Base-by-base conservation (phyloP, 768 basidiomycete species). In the Gloeopeniophorella convolvens region DNA sequence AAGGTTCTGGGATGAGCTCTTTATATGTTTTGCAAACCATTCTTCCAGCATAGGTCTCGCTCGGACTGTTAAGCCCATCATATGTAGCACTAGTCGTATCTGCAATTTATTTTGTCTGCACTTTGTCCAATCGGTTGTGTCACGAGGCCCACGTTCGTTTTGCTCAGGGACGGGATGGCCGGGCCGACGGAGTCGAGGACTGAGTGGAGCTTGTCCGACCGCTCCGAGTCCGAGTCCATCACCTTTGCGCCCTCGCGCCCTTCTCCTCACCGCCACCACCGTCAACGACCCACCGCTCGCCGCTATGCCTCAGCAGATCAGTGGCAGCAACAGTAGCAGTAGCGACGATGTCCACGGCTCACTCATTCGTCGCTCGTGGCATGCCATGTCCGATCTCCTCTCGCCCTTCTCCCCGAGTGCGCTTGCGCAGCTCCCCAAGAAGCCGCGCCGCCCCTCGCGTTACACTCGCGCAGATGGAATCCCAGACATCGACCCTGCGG, bases 391-490 rank as follows among this genome's bases (percentile, higher is more conserved):
- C 16, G 79, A 80, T 42, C 45, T 78, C 12, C 61, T 82, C 40
- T 71, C 72, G 2, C 89, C 89, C 0, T 89, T 90, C 66, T 88
- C 88, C 1, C 68, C 79, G 1, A 66, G 77, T 0, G 87, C 87
- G 0, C 66, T 79, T 45, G 74, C 72, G 0, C 65, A 73, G 6
- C 71, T 79, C 4, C 77, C 77, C 8, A 68, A 68, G 49, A 60
- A 70, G 51, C 65, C 67, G 2, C 40, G 67, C 0, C 60, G 67
- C 0, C 60, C 73, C 0, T 58, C 68, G 0, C 68, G 77, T 3
- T 86, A 89, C 61, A 77, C 77, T 7, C 81, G 89, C 32, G 75
- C 82, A 6, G 86, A 91, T 63, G 75, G 75, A 55, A 87, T 89
- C 34, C 88, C 88, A 1, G 78, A 83, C 20, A 75, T 76, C 0